Base-by-base conservation (phyloP, 2,329 filamentous ascomycete species). In the Colletotrichum liaoningense region DNA sequence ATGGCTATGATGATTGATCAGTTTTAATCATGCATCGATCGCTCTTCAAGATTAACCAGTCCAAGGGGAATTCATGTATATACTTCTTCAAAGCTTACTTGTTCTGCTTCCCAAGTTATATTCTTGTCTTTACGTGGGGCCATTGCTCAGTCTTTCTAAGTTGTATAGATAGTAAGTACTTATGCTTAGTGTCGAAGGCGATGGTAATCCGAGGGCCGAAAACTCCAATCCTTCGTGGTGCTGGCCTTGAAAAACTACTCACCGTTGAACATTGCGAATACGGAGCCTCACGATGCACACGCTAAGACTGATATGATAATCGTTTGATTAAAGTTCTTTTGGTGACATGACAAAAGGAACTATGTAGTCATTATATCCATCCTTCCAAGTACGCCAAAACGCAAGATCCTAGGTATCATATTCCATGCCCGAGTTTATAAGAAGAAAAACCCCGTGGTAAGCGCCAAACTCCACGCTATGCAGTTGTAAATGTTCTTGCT, bases 391-490 rank as follows among this genome's bases (percentile, higher is more conserved):
- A 54, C 46, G 67, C 66, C 52, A 46, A 62, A 65, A 60, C 24
- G 24, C 42, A 55, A 56, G 7, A 62, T 42, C 22, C 49, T 67
- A 60, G 70, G 70, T 73, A 73, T 73, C 70, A 73, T 62, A 24
- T 65, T 49, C 46, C 28, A 57, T 38, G 35, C 56, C 56, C 52
- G 4, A 64, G 35, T 62, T 46, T 70, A 73, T 28, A 62, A 62
- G 49, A 57, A 62, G 24, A 70, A 49, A 19, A 60, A 55, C 33
- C 70, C 70, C 6, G 70, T 52, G 63, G 59, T 62, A 38, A 70
- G 57, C 57, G 46, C 67, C 56, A 73, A 73, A 73, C 70, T 73
- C 67, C 67, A 73, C 24, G 70, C 56, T 70, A 73, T 73, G 70
- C 70, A 73, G 60, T 54, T 68, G 26, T 60, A 42, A 52, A 73